Evolutionary conservation across 192 early-diverging fungal species (phyloP).

Genomic region (Backusella sp.): DNA sequence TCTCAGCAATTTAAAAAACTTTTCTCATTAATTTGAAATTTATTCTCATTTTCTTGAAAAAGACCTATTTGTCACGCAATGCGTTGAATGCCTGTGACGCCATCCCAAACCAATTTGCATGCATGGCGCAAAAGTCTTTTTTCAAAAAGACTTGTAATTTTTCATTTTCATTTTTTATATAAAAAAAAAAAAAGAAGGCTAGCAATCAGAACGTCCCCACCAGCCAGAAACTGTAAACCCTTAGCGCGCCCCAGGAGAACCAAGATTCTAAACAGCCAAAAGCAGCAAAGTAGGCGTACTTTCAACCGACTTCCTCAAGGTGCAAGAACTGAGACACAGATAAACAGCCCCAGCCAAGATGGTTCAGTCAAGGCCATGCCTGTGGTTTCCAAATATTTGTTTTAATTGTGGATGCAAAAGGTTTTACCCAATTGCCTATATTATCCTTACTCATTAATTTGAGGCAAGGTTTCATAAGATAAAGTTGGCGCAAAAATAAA

Average conservation of each 20-base stretch:
- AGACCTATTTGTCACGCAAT: constrained; percentile 10
- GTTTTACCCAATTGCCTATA: constrained; percentile 37
- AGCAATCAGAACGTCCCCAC: constrained; percentile 16
- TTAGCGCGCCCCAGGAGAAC: not conserved
- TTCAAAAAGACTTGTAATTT: not conserved
- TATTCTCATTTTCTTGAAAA: too few species aligned
- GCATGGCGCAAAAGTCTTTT: not conserved
- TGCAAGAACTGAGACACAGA: not conserved
- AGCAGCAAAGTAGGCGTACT: constrained; percentile 14
- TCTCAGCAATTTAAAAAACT: too few species aligned
- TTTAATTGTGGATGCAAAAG: constrained; percentile 20
- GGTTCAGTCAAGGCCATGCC: constrained; percentile 25
- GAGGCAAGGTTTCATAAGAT: constrained; percentile 20
- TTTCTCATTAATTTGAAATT: too few species aligned
- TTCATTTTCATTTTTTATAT: constrained; percentile 4
- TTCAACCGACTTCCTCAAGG: not conserved
- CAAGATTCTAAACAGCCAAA: not conserved
- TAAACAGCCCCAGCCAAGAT: constrained; percentile 8
- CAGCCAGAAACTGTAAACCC: constrained; percentile 9
- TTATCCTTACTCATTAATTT: constrained; percentile 42
- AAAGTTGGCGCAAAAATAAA: not conserved
- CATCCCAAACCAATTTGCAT: not conserved
- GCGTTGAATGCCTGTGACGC: not conserved
- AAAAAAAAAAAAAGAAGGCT: constrained; percentile 7
- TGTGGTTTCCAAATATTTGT: constrained; percentile 28